Base-by-base conservation (phyloP, 2,329 filamentous ascomycete genomes). In the Orbilia ellipsospora region DNA sequence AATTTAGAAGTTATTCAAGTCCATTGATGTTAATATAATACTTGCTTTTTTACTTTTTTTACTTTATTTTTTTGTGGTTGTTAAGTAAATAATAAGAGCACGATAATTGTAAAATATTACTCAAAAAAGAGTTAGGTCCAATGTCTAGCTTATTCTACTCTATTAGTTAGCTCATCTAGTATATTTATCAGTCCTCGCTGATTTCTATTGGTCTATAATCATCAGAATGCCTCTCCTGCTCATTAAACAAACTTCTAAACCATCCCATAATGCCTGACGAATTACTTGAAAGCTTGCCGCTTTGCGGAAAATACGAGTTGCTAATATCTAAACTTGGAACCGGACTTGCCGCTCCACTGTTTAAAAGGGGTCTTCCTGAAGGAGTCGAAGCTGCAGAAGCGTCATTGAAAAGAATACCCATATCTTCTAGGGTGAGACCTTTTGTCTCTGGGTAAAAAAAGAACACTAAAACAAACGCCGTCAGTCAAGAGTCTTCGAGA, bases 371-470 rank as follows among this genome's bases (percentile, higher is more conserved):
- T 66, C 82, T 81, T 16, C 80, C 63, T 18, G 74, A 78, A 50
- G 81, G 78, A 80, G 82, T 51, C 80, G 82, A 63, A 81, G 80
- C 79, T 44, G 79, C 73, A 20, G 78, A 78, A 36, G 64, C 82
- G 80, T 99, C 95, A 78, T 95, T 95, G 80, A 99, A 99, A 15
- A 99, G 84, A 1, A 89, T 87, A 81, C 96, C 92, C 95, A 99
- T 99, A 79, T 99, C 95, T 83, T 99, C 95, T 60, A 99, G 87
- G 69, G 94, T 90, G 70, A 99, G 90, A 80, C 96, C 96, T 79
- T 94, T 95, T 0, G 95, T 99, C 83, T 99, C 95, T 31, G 95
- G 95, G 82, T 98, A 99, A 79, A 97, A 88, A 83, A 98, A 98
- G 84, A 94, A 99, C 6, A 99, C 95, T 97, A 78, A 23, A 23